Conservation (phyloP, 2,329 filamentous ascomycete genomes). For the Leptographium galeiforme region DNA sequence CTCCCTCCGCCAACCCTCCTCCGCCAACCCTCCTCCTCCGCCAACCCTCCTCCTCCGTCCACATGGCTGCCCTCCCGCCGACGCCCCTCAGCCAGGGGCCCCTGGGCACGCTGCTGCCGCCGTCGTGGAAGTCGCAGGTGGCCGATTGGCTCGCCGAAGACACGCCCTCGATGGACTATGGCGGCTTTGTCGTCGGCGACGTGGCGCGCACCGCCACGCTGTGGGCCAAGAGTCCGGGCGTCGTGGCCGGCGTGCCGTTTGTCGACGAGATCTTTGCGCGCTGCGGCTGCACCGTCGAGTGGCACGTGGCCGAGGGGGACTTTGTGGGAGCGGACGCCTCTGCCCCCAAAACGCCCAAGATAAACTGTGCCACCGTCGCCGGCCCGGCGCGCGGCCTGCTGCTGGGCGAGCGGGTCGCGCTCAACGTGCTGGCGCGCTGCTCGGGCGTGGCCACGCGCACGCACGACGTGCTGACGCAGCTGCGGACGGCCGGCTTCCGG, state of each 20-base stretch:
- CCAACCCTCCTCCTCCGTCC: neutral
- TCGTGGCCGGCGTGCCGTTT: constrained; percentile 87
- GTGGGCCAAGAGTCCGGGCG: constrained; percentile 58
- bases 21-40: neutral
- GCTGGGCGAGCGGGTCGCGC: constrained; percentile 82
- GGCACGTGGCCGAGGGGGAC: constrained; percentile 68
- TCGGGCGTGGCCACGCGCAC: constrained; percentile 75
- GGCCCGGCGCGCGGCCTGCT: constrained; percentile 71
- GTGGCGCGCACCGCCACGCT: constrained; percentile 48
- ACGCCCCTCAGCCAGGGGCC: constrained; percentile 20
- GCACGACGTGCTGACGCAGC: constrained; percentile 36
- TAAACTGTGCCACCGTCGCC: constrained; percentile 63
- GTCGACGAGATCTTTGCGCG: constrained; percentile 88
- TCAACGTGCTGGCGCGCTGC: constrained; percentile 83
- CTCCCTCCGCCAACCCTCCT: neutral
- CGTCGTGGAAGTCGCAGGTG: constrained; percentile 70
- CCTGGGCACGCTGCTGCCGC: constrained; percentile 61
- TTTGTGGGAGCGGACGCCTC: constrained; percentile 40
- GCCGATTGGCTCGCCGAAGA: constrained; percentile 87
- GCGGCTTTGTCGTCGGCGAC: constrained; percentile 87
- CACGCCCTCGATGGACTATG: constrained; percentile 92
- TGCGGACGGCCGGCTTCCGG: constrained; percentile 56
- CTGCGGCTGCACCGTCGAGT: constrained; percentile 81
- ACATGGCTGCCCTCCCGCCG: neutral
- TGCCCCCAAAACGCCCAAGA: constrained; percentile 16